Evolutionary conservation across 176 grass and related monocot genomes (phyloP).

Genomic region (Cenchrus americanus): DNA sequence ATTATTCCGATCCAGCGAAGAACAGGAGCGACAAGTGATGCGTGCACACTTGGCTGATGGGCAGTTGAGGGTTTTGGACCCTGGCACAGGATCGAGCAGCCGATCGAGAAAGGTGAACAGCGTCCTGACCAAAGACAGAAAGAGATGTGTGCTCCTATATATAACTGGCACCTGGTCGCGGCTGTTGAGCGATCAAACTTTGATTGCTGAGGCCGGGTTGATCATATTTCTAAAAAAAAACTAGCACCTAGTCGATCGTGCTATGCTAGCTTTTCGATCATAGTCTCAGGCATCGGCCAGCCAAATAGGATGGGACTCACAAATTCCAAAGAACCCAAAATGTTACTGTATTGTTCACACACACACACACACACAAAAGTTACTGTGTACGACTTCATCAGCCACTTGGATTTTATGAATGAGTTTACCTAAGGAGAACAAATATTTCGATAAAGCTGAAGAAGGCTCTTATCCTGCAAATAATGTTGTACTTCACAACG

Average conservation of each 20-base stretch:
- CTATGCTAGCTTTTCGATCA: background rate
- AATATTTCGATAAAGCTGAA: background rate
- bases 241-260: no score
- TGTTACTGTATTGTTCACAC: background rate
- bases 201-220: no score
- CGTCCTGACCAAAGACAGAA: background rate
- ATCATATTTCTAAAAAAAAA: no score
- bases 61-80: constrained; percentile 17
- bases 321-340: background rate
- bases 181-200: no score
- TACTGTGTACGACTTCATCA: no score
- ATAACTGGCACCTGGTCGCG: background rate
- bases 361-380: no score
- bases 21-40: background rate
- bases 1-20: constrained; percentile 27
- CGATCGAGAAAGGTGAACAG: no score
- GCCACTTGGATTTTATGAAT: background rate
- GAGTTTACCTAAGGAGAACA: background rate
- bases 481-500: background rate
- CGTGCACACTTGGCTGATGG: background rate
- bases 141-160: background rate
- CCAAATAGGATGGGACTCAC: background rate
- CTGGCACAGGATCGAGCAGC: constrained; percentile 17
- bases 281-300: background rate
- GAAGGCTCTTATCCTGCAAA: background rate